Evolutionary conservation across 768 basidiomycete genomes (phyloP).

Genomic region (Porphyrellus cyaneotinctus): DNA sequence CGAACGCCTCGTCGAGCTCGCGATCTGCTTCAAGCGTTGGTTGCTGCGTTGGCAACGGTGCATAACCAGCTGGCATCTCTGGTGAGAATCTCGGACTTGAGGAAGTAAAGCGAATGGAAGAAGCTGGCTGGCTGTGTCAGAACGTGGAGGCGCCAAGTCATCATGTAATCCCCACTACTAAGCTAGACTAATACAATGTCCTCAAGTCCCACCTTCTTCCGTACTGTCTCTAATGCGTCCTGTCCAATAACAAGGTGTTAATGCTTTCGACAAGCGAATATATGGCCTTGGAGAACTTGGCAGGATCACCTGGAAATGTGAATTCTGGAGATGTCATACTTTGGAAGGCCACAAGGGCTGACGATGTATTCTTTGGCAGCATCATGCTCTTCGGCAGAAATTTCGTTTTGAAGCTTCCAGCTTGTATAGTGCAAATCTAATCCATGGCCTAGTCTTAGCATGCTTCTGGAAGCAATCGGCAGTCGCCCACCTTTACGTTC

Average conservation of each 20-base stretch:
- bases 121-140: no score
- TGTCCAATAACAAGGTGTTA: slow-evolving; percentile 9
- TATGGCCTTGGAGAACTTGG: slow-evolving; percentile 9
- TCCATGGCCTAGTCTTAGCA: no score
- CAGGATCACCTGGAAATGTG: slow-evolving; percentile 7
- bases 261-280: slow-evolving; percentile 6
- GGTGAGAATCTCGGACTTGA: no score
- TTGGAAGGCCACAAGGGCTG: no score
- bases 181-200: no score
- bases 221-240: slow-evolving; percentile 5
- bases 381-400: no score
- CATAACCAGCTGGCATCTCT: slow-evolving; percentile 49
- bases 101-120: no score
- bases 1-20: slow-evolving; percentile 80
- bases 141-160: no score
- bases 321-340: background rate
- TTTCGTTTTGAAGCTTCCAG: background rate
- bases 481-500: no score
- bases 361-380: no score
- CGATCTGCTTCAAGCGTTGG: slow-evolving; percentile 44
- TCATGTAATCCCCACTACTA: no score
- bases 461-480: slow-evolving; percentile 18
- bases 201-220: slow-evolving; percentile 5
- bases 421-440: no score
- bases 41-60: slow-evolving; percentile 47